Percentiles rank a stretch among this genome's conserved stretches.
Conservation (phyloP, 2,329 filamentous ascomycete genomes). For the Nemania sp. region DNA sequence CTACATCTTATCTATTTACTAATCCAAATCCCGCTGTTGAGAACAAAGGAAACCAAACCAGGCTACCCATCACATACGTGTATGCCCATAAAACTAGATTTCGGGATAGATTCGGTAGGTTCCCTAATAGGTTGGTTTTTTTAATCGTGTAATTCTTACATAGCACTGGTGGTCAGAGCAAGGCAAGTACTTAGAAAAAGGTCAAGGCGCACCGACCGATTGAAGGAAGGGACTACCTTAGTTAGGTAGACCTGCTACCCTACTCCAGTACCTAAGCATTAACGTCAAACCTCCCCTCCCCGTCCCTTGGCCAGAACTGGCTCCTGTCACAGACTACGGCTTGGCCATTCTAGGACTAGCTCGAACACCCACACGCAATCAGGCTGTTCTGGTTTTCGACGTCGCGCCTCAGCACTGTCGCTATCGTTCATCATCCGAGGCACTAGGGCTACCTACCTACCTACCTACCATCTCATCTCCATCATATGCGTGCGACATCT, state of each 20-base stretch:
- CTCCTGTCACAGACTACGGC: constrained; percentile 39
- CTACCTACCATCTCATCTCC: too few relatives aligned
- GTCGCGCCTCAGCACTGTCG: constrained; percentile 47
- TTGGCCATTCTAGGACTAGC: constrained; percentile 43
- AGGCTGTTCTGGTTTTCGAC: constrained; percentile 47
- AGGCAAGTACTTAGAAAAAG: background rate
- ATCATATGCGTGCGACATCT: constrained; percentile 40
- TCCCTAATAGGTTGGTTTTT: background rate
- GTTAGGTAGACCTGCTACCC: too few relatives aligned
- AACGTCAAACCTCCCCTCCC: constrained; percentile 13
- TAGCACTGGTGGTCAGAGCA: background rate
- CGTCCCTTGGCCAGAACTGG: constrained; percentile 13
- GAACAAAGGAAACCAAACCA: background rate
- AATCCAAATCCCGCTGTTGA: too few relatives aligned
- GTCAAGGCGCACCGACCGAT: background rate
- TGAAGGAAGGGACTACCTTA: background rate
- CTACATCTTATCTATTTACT: too few relatives aligned
- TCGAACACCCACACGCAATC: constrained; percentile 30
- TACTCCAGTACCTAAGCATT: too few relatives aligned
- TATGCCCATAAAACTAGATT: background rate
- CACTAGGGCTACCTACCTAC: constrained; percentile 27
- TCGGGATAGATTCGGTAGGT: background rate
- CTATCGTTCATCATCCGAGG: constrained; percentile 35
- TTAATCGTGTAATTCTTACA: background rate
- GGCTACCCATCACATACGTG: background rate